Base-by-base conservation (phyloP, 768 basidiomycete species). In the Suillus bovinus region DNA sequence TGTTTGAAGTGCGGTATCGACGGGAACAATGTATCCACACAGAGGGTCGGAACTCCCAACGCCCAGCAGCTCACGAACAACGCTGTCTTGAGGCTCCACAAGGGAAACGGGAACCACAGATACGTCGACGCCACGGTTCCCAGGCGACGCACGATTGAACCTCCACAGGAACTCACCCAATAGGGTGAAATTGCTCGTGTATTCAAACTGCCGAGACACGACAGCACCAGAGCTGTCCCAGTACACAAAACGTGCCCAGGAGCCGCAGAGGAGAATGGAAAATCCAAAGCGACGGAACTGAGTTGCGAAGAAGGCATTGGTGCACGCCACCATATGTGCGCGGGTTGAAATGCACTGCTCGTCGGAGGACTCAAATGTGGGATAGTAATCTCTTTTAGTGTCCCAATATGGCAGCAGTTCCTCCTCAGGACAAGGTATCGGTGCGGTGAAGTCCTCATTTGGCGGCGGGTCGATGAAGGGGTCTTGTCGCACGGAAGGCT, bases 211-310 rank as follows among this genome's bases (percentile, higher is more conserved):
- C 9, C 54, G 31, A 17, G 71, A 64, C 17, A 77, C 74, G 11
- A 72, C 59, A 4, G 69, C 69, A 14, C 74, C 77, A n/a, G 68
- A 54, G 9, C 72, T 72, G 63, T 80, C 78, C 73, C 74, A 79
- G 47, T 71, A 69, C 27, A 79, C 62, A 46, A 79, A 69, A 4
- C 76, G 66, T 2, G 72, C 74, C 49, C 36, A 42, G 3, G 64
- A 38, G 9, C 67, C 67, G 56, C 61, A 69, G 20, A 80, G 63
- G 29, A 72, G 58, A 14, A 77, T 33, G 2, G 68, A 69, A 64
- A 80, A 79, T 1, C 71, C 60, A 24, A 70, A 71, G 14, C 67
- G 66, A 2, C 78, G 74, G 58, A 73, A 73, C 53, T 79, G 76
- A 5, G 50, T 52, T 17, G 50, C 50, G 33, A 52, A 52, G 6